These are phyloP conservation scores for Leccinum ochraceum DNA, from an alignment of 768 basidiomycete species.

Conservation along the genomic window DNA sequence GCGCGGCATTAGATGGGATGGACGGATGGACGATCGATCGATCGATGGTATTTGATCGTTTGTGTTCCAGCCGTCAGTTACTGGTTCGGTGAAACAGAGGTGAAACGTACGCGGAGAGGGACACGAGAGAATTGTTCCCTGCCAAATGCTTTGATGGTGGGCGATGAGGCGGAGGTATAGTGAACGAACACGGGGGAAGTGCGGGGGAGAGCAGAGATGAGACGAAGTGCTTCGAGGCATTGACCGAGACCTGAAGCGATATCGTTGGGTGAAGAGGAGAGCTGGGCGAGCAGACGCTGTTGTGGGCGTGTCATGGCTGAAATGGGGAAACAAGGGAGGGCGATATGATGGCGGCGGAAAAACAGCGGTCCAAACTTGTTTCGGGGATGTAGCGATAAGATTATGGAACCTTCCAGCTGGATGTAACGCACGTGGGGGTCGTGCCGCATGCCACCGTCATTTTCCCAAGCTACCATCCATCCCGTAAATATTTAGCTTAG, in stretches of 20 bases:
- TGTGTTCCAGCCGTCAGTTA: neutral
- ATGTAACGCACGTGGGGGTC: neutral
- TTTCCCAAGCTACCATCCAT: neutral
- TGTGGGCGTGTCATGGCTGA: slow-evolving; percentile 27
- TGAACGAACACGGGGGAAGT: slow-evolving; percentile 30
- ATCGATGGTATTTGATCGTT: neutral
- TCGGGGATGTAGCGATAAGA: neutral
- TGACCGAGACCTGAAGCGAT: slow-evolving; percentile 35
- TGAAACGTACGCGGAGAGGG: slow-evolving; percentile 31
- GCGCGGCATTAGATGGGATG: neutral
- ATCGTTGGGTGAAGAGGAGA: slow-evolving; percentile 35
- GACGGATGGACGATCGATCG: neutral
- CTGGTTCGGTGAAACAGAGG: neutral
- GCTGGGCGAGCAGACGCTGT: slow-evolving; percentile 31
- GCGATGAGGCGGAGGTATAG: slow-evolving; percentile 19
- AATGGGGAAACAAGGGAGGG: neutral
- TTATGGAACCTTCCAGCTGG: neutral
- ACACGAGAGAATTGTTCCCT: slow-evolving; percentile 33
- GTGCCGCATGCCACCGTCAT: neutral
- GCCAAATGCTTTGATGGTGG: slow-evolving; percentile 30
- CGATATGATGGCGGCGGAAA: neutral
- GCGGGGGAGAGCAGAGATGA: slow-evolving; percentile 31
- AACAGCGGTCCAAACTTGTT: neutral
- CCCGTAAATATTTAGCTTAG: neutral
- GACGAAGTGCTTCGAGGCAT: slow-evolving; percentile 35